Evolutionary conservation across 305 asterid genomes (phyloP), one percentile per base, ranked within the genome.

Genomic region (Salvia sclarea): DNA sequence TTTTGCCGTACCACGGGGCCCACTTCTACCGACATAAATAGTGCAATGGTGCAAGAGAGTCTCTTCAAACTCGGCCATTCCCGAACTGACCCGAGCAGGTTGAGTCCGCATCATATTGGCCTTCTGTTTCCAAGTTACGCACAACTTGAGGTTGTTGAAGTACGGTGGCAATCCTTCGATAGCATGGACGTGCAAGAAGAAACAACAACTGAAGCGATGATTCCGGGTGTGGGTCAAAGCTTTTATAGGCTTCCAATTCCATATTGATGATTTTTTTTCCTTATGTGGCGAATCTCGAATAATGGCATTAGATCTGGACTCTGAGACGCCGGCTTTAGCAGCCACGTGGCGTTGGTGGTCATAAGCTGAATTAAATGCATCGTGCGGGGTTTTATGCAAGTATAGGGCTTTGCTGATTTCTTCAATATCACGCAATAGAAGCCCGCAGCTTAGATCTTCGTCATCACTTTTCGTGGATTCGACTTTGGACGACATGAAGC

Each of bases 241-340:
- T 81, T 82, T 88, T 64, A 91, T 72, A 20, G 88, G 88, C 81
- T 68, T 86, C 96, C 97, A 91, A 6, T 77, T 83, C 97, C 96
- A 88, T 76, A 83, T 76, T 24, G 92, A 88, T 8, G 85, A 75
- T 64, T 77, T 90, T 70, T 80, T 85, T 78, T 78, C 77, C 85
- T 82, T 91, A 20, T 48, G 79, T 64, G 45, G 38, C 33, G 64
- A 65, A 70, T 80, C 77, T 70, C 66, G 81, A 58, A 54, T 38
- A 59, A 73, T 11, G 59, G 44, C 66, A 49, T 75, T 56, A 8
- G 76, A 75, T 53, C 71, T 77, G 33, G 79, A 69, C 57, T 70
- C 40, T 14, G 73, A 73, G 53, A 68, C 18, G 67, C 77, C 75
- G 17, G 66, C 40, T 44, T 77, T 38, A 54, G 79, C 72, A 38